Evolutionary conservation across 345 rosid genomes (phyloP).

Genomic region (Linum lewisii): DNA sequence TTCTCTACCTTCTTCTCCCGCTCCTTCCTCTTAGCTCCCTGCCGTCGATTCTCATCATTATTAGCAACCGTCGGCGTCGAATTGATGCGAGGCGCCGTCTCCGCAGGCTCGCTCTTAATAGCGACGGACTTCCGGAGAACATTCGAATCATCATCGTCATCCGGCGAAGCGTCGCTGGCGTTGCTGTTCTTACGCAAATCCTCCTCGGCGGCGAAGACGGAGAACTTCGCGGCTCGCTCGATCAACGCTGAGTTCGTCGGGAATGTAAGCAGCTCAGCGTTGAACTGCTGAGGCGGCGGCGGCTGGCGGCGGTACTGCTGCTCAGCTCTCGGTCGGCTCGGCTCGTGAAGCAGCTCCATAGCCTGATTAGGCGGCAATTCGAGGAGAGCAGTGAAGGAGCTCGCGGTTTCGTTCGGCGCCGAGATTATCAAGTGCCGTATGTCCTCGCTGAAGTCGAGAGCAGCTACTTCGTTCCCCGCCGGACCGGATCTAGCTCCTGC

Average conservation of each 20-base stretch:
- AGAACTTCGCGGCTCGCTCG: conserved; percentile 31
- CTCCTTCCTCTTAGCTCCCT: conserved; percentile 39
- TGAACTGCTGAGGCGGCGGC: conserved; percentile 11
- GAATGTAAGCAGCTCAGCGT: conserved; percentile 24
- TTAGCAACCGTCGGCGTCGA: conserved; percentile 22
- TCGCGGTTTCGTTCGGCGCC: conserved; percentile 31
- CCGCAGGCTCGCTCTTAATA: conserved; percentile 33
- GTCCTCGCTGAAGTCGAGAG: conserved; percentile 42
- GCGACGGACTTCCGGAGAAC: conserved; percentile 23
- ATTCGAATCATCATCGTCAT: conserved; percentile 22
- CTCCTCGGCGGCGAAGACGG: conserved; percentile 29
- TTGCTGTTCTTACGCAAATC: conserved; percentile 5
- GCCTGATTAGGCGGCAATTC: conserved; percentile 47
- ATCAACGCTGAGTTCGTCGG: conserved; percentile 22
- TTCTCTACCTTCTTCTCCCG: conserved; percentile 40
- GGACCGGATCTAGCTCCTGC: conserved; percentile 36
- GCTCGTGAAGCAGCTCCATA: conserved; percentile 45
- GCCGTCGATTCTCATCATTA: conserved; percentile 16
- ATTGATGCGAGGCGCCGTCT: conserved; percentile 25
- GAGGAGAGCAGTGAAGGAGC: conserved; percentile 54
- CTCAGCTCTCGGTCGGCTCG: conserved; percentile 24
- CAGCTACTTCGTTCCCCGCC: conserved; percentile 19
- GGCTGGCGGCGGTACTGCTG: neutral
- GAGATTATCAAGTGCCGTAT: conserved; percentile 34
- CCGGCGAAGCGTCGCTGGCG: conserved; percentile 16